Evolutionary conservation across 768 basidiomycete species (phyloP), one percentile per base, ranked within the genome.

Genomic region (Lyophyllum shimeji): DNA sequence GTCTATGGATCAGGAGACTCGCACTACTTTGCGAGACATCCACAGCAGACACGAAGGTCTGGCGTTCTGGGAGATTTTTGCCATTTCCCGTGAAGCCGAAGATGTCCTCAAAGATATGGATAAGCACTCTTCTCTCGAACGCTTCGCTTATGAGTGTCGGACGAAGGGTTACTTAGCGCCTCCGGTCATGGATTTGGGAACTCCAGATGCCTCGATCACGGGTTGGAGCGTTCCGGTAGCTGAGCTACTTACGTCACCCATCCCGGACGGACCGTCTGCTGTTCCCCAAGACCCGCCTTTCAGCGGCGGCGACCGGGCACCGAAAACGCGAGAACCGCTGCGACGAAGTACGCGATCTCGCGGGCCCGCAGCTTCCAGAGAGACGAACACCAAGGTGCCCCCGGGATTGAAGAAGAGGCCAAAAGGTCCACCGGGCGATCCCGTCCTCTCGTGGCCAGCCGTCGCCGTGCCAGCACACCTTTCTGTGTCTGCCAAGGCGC

Each of bases 41-140:
- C 50, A 33, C 27, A 37, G 21, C 43, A 43, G 1, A 53, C 15
- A n/a, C n/a, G 18, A 43, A 11, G 24, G 20, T 4, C 27, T 52
- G n/a, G 53, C 50, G 8, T 55, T 46, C 15, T 59, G 58, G 58
- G 53, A 47, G 12, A 51, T 55, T 13, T 59, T 59, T 37, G 39
- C 24, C 39, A 51, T 39, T 3, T 54, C 53, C 25, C 7, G 23
- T 13, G 45, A 55, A 9, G 33, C 39, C 8, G 46, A 55, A n/a
- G 37, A 44, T 7, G 17, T 59, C 7, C 34, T 59, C 2, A 47
- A 27, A 48, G 49, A 46, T 5, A 25, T 37, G 5, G 31, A 40
- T 40, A n/a, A 3, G 39, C n/a, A 5, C 17, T 2, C 46, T 25
- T 33, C 12, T n/a, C 3, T 31, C 20, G 44, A 29, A 29, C 1